phyloP scores from a whole-genome alignment of 805 yeast genomes.

The Candida fluviatilis region DNA sequence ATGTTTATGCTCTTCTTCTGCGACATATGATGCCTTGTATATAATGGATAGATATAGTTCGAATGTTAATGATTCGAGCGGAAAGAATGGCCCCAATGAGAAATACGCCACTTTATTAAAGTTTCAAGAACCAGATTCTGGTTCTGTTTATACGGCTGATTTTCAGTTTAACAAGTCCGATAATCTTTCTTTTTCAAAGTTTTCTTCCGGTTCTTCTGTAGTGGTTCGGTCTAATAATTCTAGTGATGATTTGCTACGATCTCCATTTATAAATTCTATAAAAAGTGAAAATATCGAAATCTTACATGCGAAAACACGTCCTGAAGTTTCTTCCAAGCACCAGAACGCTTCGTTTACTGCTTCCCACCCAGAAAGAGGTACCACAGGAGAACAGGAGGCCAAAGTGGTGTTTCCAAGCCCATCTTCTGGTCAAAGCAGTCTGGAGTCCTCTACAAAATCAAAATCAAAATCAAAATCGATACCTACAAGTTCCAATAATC shows the following conservation, averaged over 20 bases:
- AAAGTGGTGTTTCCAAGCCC: too few species aligned
- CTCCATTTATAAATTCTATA: slow-evolving; percentile 3
- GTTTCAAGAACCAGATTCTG: slow-evolving; percentile 18
- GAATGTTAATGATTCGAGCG: background rate
- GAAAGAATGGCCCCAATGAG: background rate
- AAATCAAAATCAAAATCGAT: background rate
- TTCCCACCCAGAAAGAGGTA: too few species aligned
- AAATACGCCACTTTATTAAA: slow-evolving; percentile 25
- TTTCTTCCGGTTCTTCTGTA: slow-evolving; percentile 26
- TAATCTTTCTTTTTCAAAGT: slow-evolving; percentile 34
- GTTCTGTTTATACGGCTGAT: slow-evolving; percentile 22
- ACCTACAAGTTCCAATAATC: background rate
- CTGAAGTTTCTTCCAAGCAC: too few species aligned
- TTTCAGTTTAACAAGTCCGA: slow-evolving; percentile 23
- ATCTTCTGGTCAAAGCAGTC: background rate
- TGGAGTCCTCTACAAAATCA: background rate
- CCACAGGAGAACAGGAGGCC: too few species aligned
- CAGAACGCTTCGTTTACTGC: too few species aligned
- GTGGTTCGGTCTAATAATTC: slow-evolving; percentile 7
- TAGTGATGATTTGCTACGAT: background rate
- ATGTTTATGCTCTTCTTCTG: background rate
- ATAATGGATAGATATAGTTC: background rate
- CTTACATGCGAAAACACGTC: background rate
- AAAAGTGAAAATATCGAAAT: background rate
- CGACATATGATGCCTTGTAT: background rate